phyloP scores from a whole-genome alignment of 805 yeast genomes.

The Myxozyma udenii region DNA sequence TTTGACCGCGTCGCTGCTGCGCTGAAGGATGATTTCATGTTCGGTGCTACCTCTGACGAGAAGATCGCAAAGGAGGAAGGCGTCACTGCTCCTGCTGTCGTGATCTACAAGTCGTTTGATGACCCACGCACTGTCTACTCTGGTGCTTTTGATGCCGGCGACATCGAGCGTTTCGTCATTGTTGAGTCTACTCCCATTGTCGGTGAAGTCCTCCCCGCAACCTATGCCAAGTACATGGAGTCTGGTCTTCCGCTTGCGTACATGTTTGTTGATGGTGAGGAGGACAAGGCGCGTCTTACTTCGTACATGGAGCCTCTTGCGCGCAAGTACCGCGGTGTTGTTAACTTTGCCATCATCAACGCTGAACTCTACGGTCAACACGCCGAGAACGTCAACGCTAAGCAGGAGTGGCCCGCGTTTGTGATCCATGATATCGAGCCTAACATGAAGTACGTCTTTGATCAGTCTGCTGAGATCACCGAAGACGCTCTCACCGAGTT shows the following conservation, averaged over 20 bases:
- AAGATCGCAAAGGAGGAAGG: conserved; percentile 44
- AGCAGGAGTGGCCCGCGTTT: conserved; percentile 83
- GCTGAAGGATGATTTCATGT: conserved; percentile 61
- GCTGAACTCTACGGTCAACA: conserved; percentile 78
- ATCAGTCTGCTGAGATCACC: conserved; percentile 55
- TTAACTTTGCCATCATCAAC: conserved; percentile 86
- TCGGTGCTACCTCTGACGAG: conserved; percentile 49
- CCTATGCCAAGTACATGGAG: conserved; percentile 71
- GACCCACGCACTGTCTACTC: conserved; percentile 37
- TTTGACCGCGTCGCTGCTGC: conserved; percentile 60
- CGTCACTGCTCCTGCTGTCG: conserved; percentile 47
- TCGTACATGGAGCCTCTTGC: conserved; percentile 60
- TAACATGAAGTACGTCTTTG: conserved; percentile 74
- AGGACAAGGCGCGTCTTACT: conserved; percentile 58
- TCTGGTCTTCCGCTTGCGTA: conserved; percentile 79
- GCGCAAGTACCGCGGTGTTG: conserved; percentile 69
- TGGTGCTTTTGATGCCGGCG: conserved; percentile 37
- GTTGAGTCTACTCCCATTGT: conserved; percentile 74
- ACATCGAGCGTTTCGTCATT: conserved; percentile 50
- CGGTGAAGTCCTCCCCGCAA: conserved; percentile 80
- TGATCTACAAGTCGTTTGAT: conserved; percentile 41
- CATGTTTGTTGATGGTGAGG: conserved; percentile 72
- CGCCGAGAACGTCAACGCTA: conserved; percentile 79
- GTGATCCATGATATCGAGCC: conserved; percentile 70
- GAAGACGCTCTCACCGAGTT: conserved; percentile 57